These are phyloP conservation scores for Lagenidium giganteum DNA, from an alignment of 352 stramenopile genomes.

Conservation along the genomic window DNA sequence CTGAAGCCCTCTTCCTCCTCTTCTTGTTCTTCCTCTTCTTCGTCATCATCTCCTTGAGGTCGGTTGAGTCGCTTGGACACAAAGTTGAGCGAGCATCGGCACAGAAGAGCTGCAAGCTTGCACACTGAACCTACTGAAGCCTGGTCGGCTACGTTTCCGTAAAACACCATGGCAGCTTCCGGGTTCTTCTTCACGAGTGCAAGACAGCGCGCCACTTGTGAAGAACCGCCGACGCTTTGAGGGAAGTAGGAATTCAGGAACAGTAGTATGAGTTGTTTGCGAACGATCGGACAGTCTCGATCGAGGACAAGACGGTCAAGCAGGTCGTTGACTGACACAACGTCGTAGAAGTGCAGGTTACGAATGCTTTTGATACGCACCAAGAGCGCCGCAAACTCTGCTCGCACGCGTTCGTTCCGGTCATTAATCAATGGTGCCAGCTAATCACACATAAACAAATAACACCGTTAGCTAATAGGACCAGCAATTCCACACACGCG, in stretches of 20 bases:
- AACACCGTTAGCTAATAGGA: conserved; percentile 1
- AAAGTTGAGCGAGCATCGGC: conserved; percentile 76
- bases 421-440: conserved; percentile 81
- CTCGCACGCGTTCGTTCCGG: conserved; percentile 75
- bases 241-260: conserved; percentile 88
- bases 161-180: conserved; percentile 80
- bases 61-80: conserved; percentile 57
- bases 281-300: conserved; percentile 36
- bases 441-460: conserved; percentile 16
- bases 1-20: conserved; percentile 69
- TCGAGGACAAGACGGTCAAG: conserved; percentile 73
- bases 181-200: conserved; percentile 78
- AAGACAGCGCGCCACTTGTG: conserved; percentile 76
- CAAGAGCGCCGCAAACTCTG: conserved; percentile 69
- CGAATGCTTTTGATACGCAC: conserved; percentile 86
- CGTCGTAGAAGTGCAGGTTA: conserved; percentile 84
- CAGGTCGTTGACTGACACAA: conserved; percentile 73
- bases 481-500: not conserved
- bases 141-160: conserved; percentile 67
- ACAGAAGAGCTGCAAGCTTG: conserved; percentile 69
- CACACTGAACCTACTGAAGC: conserved; percentile 77
- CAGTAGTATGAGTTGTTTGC: conserved; percentile 74
- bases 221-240: conserved; percentile 71
- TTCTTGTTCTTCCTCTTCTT: conserved; percentile 43
- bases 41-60: conserved; percentile 19